Conservation (phyloP, 2,329 filamentous ascomycete genomes). For the Hansfordia pulvinata region DNA sequence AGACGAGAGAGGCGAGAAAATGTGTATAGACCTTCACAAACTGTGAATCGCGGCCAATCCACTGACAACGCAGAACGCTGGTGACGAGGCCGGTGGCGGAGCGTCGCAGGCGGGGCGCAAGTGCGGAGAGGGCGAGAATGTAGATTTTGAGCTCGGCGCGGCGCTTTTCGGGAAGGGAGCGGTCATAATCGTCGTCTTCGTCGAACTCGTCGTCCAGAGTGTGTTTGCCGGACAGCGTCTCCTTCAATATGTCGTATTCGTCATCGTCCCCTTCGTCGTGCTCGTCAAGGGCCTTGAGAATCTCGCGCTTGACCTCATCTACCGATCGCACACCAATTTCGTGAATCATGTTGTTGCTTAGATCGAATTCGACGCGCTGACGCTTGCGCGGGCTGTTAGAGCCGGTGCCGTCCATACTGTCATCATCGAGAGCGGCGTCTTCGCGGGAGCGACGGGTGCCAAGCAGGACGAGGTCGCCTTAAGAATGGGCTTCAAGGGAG, state of each 20-base stretch:
- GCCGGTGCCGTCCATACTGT: conserved; percentile 23
- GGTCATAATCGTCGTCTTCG: conserved; percentile 30
- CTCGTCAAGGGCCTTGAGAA: conserved; percentile 40
- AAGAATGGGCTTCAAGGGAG: conserved; percentile 39
- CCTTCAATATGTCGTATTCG: conserved; percentile 47
- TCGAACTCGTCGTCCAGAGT: conserved; percentile 26
- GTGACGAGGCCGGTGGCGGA: conserved; percentile 45
- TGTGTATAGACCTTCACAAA: conserved; percentile 56
- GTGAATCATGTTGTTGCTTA: conserved; percentile 41
- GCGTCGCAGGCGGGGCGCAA: conserved; percentile 44
- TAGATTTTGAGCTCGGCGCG: conserved; percentile 45
- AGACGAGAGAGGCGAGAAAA: conserved; percentile 61
- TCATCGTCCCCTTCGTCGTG: conserved; percentile 44
- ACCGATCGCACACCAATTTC: conserved; percentile 38
- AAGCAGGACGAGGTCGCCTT: conserved; percentile 30
- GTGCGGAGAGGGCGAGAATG: conserved; percentile 48
- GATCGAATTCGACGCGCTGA: conserved; percentile 44
- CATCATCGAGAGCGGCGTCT: too few relatives aligned
- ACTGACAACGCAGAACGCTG: conserved; percentile 45
- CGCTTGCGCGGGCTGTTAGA: conserved; percentile 35
- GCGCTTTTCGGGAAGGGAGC: conserved; percentile 16
- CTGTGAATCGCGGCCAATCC: conserved; percentile 49
- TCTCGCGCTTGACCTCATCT: conserved; percentile 40
- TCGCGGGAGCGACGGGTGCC: conserved; percentile 26
- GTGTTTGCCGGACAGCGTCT: conserved; percentile 38